Evolutionary conservation across 345 rosid species (phyloP), one percentile per base, ranked within the genome.

Genomic region (Bruguiera parviflora): DNA sequence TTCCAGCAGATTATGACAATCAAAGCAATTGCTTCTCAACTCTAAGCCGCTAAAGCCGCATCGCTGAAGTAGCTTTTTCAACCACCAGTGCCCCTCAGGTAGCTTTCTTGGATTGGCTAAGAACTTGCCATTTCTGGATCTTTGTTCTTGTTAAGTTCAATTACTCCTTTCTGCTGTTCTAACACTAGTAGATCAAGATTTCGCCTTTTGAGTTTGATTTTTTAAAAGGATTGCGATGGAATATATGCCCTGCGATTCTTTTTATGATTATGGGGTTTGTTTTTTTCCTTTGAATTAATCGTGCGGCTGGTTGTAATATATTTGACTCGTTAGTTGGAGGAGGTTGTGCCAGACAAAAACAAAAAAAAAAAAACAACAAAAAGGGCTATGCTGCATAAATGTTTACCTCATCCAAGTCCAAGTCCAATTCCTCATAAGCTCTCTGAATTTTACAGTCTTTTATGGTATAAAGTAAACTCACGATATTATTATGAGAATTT

Each of bases 131-230:
- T 65, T 66, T 64, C 69, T 65, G 70, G 79, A 68, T 82, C 82
- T 67, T 74, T 71, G 31, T 61, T 65, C 63, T 56, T 71, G 28
- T 32, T 31, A 9, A 52, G 21, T 52, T 65, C 49, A 25, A 21
- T 8, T 49, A 22, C 52, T 62, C 43, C 68, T 24, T 64, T 68
- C 9, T 31, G 46, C 21, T 64, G 57, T 20, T 27, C 32, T 67
- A 2, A 51, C 53, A 18, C 52, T 70, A 6, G 66, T 31, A 68
- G 82, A 84, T 81, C 81, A 69, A 43, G 46, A 57, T 43, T n/a
- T 18, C 35, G 18, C 32, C 55, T 58, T 65, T 24, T 67, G 67
- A 66, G 67, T 32, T 69, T 65, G 16, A 20, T 35, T 59, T 59
- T 20, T 15, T 67, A n/a, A n/a, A 27, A 8, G 32, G 53, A 13